These are phyloP conservation scores for Hymenoscyphus repandus DNA, from an alignment of 2,329 filamentous ascomycete species.

Conservation along the genomic window DNA sequence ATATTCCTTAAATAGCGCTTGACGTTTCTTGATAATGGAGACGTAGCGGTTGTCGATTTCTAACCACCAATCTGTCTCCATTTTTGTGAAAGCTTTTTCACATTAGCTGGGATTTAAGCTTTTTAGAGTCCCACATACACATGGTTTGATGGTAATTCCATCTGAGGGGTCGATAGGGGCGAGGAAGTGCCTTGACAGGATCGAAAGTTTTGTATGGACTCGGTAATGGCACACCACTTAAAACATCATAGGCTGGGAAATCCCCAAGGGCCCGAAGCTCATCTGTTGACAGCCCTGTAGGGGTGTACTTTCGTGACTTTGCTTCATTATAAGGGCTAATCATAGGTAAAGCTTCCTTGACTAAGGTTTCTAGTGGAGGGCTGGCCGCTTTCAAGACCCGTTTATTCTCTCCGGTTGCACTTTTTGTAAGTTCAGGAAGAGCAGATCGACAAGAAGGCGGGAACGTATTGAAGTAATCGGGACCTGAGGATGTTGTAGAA, in stretches of 20 bases:
- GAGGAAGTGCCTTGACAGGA: slow-evolving; percentile 59
- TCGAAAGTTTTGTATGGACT: slow-evolving; percentile 59
- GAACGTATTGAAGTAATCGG: slow-evolving; percentile 22
- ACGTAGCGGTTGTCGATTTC: slow-evolving; percentile 74
- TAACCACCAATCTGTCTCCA: slow-evolving; percentile 85
- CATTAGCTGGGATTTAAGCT: slow-evolving; percentile 7
- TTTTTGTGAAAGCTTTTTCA: slow-evolving; percentile 62
- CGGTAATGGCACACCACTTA: slow-evolving; percentile 72
- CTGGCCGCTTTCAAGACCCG: slow-evolving; percentile 15
- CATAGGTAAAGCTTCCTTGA: slow-evolving; percentile 22
- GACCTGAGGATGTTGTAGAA: slow-evolving; percentile 1
- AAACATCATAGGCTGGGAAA: slow-evolving; percentile 71
- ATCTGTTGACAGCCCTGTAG: slow-evolving; percentile 63
- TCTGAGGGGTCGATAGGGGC: slow-evolving; percentile 75
- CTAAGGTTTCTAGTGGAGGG: slow-evolving; percentile 16
- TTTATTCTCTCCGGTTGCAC: slow-evolving; percentile 13
- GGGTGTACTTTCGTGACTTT: slow-evolving; percentile 43
- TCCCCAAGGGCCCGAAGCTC: slow-evolving; percentile 67
- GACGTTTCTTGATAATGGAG: slow-evolving; percentile 62
- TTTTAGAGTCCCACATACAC: slow-evolving; percentile 52
- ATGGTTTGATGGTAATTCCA: slow-evolving; percentile 90
- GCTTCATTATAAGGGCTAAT: slow-evolving; percentile 22
- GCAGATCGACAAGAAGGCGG: slow-evolving; percentile 27
- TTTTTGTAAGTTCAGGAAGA: slow-evolving; percentile 24
- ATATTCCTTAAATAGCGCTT: slow-evolving; percentile 57